A percentile compares a stretch with the other conserved stretches of the same genome.
Evolutionary conservation across 2,329 filamentous ascomycete species (phyloP).

Genomic region (Stagonosporopsis cucurbitacearum): DNA sequence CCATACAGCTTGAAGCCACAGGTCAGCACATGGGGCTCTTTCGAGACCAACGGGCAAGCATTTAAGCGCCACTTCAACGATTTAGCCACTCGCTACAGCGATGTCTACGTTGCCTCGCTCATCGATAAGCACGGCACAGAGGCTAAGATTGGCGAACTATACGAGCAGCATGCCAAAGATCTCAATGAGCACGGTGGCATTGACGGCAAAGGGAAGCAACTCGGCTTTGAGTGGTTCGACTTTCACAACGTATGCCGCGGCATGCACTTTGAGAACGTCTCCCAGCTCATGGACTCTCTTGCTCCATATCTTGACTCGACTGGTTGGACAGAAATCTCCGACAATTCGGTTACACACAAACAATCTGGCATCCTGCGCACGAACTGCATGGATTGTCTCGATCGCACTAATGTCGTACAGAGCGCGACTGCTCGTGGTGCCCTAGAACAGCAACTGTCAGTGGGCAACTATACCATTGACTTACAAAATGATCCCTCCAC

Average conservation of each 20-base stretch:
- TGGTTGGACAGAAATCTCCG: slow-evolving; percentile 70
- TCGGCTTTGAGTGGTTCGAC: slow-evolving; percentile 94
- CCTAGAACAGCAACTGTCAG: slow-evolving; percentile 78
- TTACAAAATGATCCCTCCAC: slow-evolving; percentile 78
- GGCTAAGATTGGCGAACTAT: slow-evolving; percentile 77
- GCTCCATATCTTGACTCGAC: slow-evolving; percentile 70
- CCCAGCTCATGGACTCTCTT: slow-evolving; percentile 74
- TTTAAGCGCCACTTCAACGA: slow-evolving; percentile 80
- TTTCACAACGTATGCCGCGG: slow-evolving; percentile 92
- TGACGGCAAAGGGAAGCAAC: slow-evolving; percentile 54
- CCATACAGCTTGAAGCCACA: slow-evolving; percentile 92
- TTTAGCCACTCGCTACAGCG: slow-evolving; percentile 73
- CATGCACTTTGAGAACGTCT: slow-evolving; percentile 98
- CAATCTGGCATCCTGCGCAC: slow-evolving; percentile 86
- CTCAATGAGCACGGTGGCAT: slow-evolving; percentile 67
- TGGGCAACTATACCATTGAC: slow-evolving; percentile 77
- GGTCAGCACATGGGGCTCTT: slow-evolving; percentile 80
- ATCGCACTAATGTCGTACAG: slow-evolving; percentile 94
- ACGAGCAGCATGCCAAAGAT: slow-evolving; percentile 69
- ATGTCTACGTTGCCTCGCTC: slow-evolving; percentile 79
- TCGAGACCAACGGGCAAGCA: slow-evolving; percentile 77
- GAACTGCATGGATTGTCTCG: slow-evolving; percentile 98
- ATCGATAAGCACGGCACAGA: slow-evolving; percentile 90
- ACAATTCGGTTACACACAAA: slow-evolving; percentile 50
- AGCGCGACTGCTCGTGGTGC: slow-evolving; percentile 86